Percentiles rank a stretch among this genome's conserved stretches.
Evolutionary conservation across 2,329 filamentous ascomycete species (phyloP).

Genomic region (Colletotrichum echinochloae): DNA sequence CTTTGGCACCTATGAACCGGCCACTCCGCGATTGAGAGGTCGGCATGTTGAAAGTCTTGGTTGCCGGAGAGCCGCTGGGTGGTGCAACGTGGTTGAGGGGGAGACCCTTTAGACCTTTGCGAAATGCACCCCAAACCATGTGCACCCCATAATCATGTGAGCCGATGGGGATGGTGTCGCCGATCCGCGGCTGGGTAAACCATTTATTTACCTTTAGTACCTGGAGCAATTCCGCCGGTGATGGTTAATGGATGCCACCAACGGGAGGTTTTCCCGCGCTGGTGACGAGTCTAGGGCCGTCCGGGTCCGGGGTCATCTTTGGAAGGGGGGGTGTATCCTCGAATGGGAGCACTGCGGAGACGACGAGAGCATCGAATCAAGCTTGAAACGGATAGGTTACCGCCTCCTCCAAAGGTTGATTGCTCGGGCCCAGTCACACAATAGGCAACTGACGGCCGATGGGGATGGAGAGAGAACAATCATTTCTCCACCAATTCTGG

Average conservation of each 20-base stretch:
- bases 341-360: background rate
- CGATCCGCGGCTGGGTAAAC: slow-evolving; percentile 23
- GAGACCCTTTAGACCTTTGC: background rate
- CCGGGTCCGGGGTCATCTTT: background rate
- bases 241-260: slow-evolving; percentile 10
- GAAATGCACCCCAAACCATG: background rate
- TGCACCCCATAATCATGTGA: background rate
- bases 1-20: slow-evolving; percentile 23
- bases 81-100: background rate
- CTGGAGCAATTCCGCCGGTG: slow-evolving; percentile 1
- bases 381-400: background rate
- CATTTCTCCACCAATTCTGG: background rate
- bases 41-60: slow-evolving; percentile 6
- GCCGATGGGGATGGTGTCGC: background rate
- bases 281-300: background rate
- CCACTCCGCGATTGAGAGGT: background rate
- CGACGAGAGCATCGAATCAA: background rate
- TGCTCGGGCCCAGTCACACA: background rate
- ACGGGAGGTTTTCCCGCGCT: slow-evolving; percentile 19
- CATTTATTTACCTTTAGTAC: too few relatives aligned
- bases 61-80: slow-evolving; percentile 20
- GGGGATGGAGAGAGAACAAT: slow-evolving; percentile 3
- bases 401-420: background rate
- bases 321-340: background rate
- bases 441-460: background rate